These are phyloP conservation scores for Amylostereum areolatum DNA, from an alignment of 1,284 basidiomycete genomes.

Conservation along the genomic window DNA sequence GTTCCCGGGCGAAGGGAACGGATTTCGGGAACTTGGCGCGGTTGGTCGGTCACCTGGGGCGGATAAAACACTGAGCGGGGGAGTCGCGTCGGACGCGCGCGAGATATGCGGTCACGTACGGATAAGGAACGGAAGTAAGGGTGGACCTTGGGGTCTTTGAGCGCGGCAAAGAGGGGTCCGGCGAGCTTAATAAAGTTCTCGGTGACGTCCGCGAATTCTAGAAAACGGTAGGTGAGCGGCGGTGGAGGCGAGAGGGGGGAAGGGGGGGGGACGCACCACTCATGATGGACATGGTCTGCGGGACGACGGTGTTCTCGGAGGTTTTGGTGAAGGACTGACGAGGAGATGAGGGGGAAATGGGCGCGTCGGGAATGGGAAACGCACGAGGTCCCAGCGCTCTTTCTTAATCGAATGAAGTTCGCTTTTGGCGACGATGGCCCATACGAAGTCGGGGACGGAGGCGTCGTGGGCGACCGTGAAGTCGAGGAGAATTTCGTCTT, in stretches of 20 bases:
- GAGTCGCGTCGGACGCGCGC: slow-evolving; percentile 4
- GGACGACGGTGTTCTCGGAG: slow-evolving; percentile 58
- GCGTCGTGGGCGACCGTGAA: slow-evolving; percentile 62
- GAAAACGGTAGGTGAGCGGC: slow-evolving; percentile 8
- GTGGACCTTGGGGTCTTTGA: slow-evolving; percentile 59
- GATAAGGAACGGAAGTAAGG: slow-evolving; percentile 77
- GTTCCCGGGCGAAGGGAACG: slow-evolving; percentile 43
- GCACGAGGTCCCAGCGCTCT: slow-evolving; percentile 80
- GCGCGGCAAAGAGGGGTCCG: slow-evolving; percentile 45
- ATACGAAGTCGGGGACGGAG: slow-evolving; percentile 65
- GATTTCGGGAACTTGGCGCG: slow-evolving; percentile 58
- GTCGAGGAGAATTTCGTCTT: slow-evolving; percentile 69
- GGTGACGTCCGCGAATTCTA: slow-evolving; percentile 77
- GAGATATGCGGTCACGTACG: slow-evolving; percentile 27
- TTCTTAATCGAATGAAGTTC: slow-evolving; percentile 65
- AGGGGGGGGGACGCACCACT: slow-evolving; percentile 39
- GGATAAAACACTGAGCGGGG: slow-evolving; percentile 1
- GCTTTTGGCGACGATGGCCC: slow-evolving; percentile 78
- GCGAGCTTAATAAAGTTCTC: slow-evolving; percentile 69
- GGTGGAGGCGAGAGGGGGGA: neutral
- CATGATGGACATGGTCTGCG: slow-evolving; percentile 63
- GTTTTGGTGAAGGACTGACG: slow-evolving; percentile 75
- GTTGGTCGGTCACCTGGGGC: slow-evolving; percentile 75
- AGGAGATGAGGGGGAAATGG: slow-evolving; percentile 6
- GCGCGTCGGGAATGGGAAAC: slow-evolving; percentile 21